Evolutionary conservation across 23 red algal species (phyloP).

Genomic region (Gracilaria caudata): DNA sequence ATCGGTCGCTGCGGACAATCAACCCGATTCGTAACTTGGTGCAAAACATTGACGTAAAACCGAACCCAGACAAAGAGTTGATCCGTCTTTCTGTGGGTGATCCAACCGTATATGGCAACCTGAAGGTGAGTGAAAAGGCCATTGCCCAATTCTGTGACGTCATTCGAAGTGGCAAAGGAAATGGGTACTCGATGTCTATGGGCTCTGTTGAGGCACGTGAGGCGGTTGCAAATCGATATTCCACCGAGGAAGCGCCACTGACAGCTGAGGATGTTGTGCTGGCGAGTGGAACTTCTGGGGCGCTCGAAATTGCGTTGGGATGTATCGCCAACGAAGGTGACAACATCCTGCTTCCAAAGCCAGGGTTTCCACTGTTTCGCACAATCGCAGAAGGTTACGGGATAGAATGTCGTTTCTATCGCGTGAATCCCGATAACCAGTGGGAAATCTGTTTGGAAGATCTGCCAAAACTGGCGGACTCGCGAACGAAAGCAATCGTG

Average conservation of each 20-base stretch:
- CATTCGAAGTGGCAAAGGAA: conserved; percentile 30
- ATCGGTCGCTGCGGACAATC: conserved; percentile 77
- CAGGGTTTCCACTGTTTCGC: conserved; percentile 93
- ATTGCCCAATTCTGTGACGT: conserved; percentile 48
- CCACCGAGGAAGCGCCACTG: conserved; percentile 43
- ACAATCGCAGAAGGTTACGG: conserved; percentile 85
- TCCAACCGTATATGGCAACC: conserved; percentile 91
- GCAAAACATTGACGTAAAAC: conserved; percentile 80
- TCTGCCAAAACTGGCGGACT: conserved; percentile 60
- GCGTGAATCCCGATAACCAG: conserved; percentile 51
- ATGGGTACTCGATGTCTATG: conserved; percentile 92
- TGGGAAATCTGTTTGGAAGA: conserved; percentile 85
- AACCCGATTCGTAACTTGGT: conserved; percentile 99
- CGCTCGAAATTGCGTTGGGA: conserved; percentile 86
- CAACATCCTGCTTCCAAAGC: conserved; percentile 86
- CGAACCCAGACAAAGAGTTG: conserved; percentile 80
- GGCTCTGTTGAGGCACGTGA: conserved; percentile 63
- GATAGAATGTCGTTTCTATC: conserved; percentile 74
- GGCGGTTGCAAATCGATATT: conserved; percentile 78
- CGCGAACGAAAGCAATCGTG: conserved; percentile 86
- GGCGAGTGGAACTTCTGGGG: conserved; percentile 86
- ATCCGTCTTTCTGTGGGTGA: conserved; percentile 91
- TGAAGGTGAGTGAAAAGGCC: conserved; percentile 65
- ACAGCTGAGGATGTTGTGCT: conserved; percentile 78
- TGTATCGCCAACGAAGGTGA: conserved; percentile 90